Conservation (phyloP, 1,284 basidiomycete genomes). For the Trichosporon sp. region DNA sequence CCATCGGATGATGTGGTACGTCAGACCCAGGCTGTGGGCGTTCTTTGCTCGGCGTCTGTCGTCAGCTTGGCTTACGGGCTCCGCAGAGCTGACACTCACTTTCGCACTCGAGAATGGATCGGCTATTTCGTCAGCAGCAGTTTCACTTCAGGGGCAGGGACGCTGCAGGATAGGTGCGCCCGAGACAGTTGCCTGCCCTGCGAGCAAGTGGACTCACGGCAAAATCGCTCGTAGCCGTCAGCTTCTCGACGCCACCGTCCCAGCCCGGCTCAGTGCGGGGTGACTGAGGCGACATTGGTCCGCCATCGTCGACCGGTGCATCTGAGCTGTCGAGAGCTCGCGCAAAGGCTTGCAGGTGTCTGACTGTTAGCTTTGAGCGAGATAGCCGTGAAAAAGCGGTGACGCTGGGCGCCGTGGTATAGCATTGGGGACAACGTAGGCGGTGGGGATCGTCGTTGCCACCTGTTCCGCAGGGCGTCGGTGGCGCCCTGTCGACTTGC, state of each 20-base stretch:
- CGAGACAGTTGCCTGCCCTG: not conserved
- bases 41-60: conserved; percentile 30
- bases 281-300: conserved; percentile 8
- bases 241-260: conserved; percentile 56
- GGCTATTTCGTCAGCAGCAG: conserved; percentile 50
- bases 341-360: conserved; percentile 44
- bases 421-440: not conserved
- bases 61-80: not conserved
- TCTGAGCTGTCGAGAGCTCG: conserved; percentile 42
- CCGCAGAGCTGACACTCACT: conserved; percentile 17
- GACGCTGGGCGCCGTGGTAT: not conserved
- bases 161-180: not conserved
- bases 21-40: conserved; percentile 61
- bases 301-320: conserved; percentile 27
- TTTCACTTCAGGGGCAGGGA: not conserved
- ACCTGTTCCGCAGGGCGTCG: not conserved
- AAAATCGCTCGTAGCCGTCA: conserved; percentile 85
- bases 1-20: conserved; percentile 79
- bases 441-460: not conserved
- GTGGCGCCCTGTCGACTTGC: not conserved
- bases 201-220: conserved; percentile 52
- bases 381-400: not conserved
- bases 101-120: conserved; percentile 66
- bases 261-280: conserved; percentile 11
- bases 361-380: conserved; percentile 11